phyloP scores from a whole-genome alignment of 306 rosid genomes.

The Castanea mollissima region DNA sequence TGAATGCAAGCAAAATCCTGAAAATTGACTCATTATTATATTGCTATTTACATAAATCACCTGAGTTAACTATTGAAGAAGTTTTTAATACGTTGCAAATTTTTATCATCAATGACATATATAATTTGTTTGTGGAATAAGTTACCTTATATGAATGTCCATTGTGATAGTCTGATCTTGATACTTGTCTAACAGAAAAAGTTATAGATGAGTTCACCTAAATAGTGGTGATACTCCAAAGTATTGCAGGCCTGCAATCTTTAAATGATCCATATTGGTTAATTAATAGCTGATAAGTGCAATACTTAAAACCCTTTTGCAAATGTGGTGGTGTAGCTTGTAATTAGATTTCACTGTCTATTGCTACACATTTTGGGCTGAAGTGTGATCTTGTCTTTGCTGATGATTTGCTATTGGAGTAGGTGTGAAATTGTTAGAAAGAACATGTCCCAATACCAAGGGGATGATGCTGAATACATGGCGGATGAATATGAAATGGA shows the following conservation, averaged over 20 bases:
- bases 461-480: constrained; percentile 48
- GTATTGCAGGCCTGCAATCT: not conserved
- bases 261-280: not conserved
- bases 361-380: not conserved
- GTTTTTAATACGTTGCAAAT: not conserved
- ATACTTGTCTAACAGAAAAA: not conserved
- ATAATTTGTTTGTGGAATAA: not conserved
- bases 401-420: constrained; percentile 10
- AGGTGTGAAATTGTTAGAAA: constrained; percentile 15
- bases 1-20: too few species aligned
- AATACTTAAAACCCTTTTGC: not conserved
- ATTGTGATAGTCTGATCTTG: not conserved
- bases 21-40: not conserved
- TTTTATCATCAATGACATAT: not conserved
- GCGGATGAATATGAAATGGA: constrained; percentile 77
- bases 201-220: not conserved
- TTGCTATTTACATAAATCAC: not conserved
- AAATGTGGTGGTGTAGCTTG: not conserved
- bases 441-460: constrained; percentile 52
- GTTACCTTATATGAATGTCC: not conserved
- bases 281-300: not conserved
- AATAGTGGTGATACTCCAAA: not conserved
- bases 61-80: not conserved
- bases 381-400: not conserved
- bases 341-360: not conserved